A percentile compares a stretch with the other conserved stretches of the same genome.
phyloP scores from a whole-genome alignment of 345 rosid genomes.

The Eucalyptus leucophloia region DNA sequence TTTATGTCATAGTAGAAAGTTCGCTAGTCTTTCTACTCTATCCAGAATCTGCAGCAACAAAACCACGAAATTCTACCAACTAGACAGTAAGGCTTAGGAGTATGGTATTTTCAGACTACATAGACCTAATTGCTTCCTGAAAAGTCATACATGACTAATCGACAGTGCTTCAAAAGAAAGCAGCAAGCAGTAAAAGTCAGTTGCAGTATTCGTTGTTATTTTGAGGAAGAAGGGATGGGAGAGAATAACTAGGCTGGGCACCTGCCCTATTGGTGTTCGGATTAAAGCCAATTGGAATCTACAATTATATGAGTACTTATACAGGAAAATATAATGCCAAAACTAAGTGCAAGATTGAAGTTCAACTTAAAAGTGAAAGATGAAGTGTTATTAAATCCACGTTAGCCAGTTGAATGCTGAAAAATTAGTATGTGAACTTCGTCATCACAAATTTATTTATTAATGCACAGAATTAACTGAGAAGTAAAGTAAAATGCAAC shows the following conservation, averaged over 20 bases:
- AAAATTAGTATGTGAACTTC: not conserved
- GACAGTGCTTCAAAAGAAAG: not conserved
- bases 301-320: not conserved
- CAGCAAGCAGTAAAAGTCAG: not conserved
- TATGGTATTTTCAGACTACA: not conserved
- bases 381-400: not conserved
- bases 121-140: not conserved
- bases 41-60: not conserved
- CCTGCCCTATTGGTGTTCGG: not conserved
- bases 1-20: not conserved
- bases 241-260: not conserved
- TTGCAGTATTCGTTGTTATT: not conserved
- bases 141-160: not conserved
- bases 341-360: not conserved
- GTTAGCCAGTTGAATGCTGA: not conserved
- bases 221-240: not conserved
- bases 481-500: not conserved
- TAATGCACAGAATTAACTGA: not conserved
- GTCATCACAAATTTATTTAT: not conserved
- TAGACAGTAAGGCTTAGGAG: not conserved
- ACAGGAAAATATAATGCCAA: not conserved
- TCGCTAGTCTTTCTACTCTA: not conserved
- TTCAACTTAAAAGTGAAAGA: not conserved
- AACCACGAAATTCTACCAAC: not conserved
- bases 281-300: not conserved